These are phyloP conservation scores for Aspergillus biplanus DNA, from an alignment of 495 filamentous ascomycete species.

Conservation along the genomic window DNA sequence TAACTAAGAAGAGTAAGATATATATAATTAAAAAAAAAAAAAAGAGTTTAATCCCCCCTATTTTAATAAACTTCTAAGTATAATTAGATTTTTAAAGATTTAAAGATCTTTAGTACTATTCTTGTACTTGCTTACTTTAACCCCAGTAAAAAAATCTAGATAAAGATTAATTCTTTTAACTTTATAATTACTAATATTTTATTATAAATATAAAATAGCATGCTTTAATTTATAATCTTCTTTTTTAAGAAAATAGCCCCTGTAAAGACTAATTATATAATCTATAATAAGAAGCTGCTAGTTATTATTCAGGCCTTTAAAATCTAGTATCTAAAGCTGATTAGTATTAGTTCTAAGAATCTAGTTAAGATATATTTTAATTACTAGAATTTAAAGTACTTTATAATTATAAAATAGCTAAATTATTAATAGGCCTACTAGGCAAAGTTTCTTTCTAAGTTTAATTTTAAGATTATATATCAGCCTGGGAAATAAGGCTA, in stretches of 20 bases:
- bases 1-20: background rate
- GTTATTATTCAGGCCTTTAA: background rate
- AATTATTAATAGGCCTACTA: slow-evolving; percentile 24
- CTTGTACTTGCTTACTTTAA: background rate
- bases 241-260: background rate
- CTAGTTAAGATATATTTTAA: background rate
- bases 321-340: background rate
- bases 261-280: background rate
- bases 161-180: background rate
- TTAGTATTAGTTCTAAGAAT: background rate
- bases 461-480: slow-evolving; percentile 35
- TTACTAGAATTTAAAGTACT: background rate
- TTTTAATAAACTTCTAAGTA: background rate
- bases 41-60: background rate
- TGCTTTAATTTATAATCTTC: background rate
- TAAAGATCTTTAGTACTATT: background rate
- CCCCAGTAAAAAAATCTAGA: background rate
- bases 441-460: slow-evolving; percentile 28
- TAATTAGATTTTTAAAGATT: background rate
- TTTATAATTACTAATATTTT: background rate
- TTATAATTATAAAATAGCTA: slow-evolving; percentile 20
- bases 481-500: slow-evolving; percentile 21
- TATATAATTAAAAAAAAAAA: background rate
- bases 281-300: background rate
- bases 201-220: background rate